phyloP scores from a whole-genome alignment of 768 basidiomycete species.

The Mycena crocata region DNA sequence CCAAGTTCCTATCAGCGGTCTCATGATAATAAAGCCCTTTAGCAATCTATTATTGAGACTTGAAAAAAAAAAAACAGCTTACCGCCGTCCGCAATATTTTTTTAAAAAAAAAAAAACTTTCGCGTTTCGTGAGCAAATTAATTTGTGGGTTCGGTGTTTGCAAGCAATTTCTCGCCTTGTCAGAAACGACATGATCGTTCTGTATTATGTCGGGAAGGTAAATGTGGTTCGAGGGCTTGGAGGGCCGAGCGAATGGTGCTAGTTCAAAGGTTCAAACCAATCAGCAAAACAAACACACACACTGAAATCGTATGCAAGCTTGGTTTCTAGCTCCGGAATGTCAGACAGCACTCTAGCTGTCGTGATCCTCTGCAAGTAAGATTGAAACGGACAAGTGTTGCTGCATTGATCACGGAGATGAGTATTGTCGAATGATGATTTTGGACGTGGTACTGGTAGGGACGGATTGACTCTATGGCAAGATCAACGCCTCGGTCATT shows the following conservation, averaged over 20 bases:
- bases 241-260: conserved; percentile 79
- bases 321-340: conserved; percentile 51
- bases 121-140: too few species aligned
- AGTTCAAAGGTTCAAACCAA: conserved; percentile 12
- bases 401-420: conserved; percentile 55
- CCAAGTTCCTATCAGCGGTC: conserved; percentile 61
- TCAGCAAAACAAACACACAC: not conserved
- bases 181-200: conserved; percentile 71
- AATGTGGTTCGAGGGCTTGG: conserved; percentile 72
- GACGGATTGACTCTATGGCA: conserved; percentile 69
- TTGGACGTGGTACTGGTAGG: conserved; percentile 23
- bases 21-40: conserved; percentile 79
- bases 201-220: conserved; percentile 70
- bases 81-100: conserved; percentile 78
- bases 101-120: too few species aligned
- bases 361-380: conserved; percentile 61
- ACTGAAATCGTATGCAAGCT: conserved; percentile 14
- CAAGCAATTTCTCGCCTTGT: conserved; percentile 72
- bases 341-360: conserved; percentile 60
- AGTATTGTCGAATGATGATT: conserved; percentile 27
- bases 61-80: conserved; percentile 32
- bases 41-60: conserved; percentile 15
- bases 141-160: conserved; percentile 73
- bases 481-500: conserved; percentile 61
- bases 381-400: conserved; percentile 71